Evolutionary conservation across 2,329 filamentous ascomycete genomes (phyloP), one percentile per base, ranked within the genome.

Genomic region (Pochonia chlamydosporia): DNA sequence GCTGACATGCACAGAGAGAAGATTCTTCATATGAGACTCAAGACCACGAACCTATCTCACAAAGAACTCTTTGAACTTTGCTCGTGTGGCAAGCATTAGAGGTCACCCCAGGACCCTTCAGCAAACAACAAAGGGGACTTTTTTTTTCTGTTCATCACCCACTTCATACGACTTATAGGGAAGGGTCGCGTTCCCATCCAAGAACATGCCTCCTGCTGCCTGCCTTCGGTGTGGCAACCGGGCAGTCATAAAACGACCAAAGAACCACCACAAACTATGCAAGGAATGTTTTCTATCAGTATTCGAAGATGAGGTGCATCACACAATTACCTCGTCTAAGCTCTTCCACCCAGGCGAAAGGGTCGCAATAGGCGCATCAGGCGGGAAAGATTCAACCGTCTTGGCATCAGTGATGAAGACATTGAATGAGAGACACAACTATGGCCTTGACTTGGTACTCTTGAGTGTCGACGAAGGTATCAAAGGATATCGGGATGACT

Each of bases 401-500:
- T 76, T 99, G 10, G 93, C 93, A 4, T 95, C 90, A 0, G 91
- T 99, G 0, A 76, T 99, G 44, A 96, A 96, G 66, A 96, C 90
- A 0, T 74, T 99, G 3, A 97, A 99, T 58, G 89, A 95, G 63
- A 82, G 91, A 40, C 82, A 96, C 63, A 74, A 84, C 54, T 97
- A 97, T 64, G 88, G 86, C 1, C 72, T 99, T 5, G 82, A 97
- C 37, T 76, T 99, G 3, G 79, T 95, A 0, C 75, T 99, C 1
- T 76, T 99, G 36, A 95, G 88, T 51, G 92, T 99, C 58, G 93
- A 99, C 56, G 95, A 99, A 67, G 93, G 93, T 6, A 99, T 99
- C 71, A 93, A 88, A 59, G 93, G 93, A 6, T 99, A 99, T 62
- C 80, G 95, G 51, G 95, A 99, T 63, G 93, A 99, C 67, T 95